Conservation (phyloP, 2,329 filamentous ascomycete genomes). For the Fusarium pilosicola region DNA sequence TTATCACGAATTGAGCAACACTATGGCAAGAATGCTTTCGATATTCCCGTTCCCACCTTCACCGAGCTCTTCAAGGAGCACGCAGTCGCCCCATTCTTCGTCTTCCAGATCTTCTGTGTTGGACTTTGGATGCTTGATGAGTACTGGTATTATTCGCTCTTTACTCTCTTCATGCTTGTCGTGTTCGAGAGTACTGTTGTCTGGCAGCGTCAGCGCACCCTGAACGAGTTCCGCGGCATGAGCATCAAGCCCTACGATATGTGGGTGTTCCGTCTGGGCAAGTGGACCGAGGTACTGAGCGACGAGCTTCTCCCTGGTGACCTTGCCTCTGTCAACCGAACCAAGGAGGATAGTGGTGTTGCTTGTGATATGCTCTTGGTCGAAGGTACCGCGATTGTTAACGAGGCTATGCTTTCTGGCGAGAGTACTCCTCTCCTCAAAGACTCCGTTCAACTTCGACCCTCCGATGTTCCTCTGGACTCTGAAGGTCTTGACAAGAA, state of each 20-base stretch:
- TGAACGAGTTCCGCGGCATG: constrained; percentile 98
- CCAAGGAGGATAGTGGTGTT: constrained; percentile 96
- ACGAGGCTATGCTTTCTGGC: constrained; percentile 98
- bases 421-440: constrained; percentile 97
- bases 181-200: constrained; percentile 98
- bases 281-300: constrained; percentile 89
- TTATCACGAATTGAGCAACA: constrained; percentile 85
- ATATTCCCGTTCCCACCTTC: constrained; percentile 96
- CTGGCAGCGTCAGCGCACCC: constrained; percentile 95
- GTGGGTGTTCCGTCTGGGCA: constrained; percentile 86
- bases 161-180: constrained; percentile 98
- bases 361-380: constrained; percentile 97
- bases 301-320: constrained; percentile 94
- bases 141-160: constrained; percentile 99
- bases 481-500: constrained; percentile 96
- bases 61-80: constrained; percentile 97
- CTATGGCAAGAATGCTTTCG: constrained; percentile 96
- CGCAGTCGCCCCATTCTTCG: constrained; percentile 97
- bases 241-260: constrained; percentile 98
- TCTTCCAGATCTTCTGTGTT: constrained; percentile 99
- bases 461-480: constrained; percentile 81
- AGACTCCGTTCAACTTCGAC: constrained; percentile 92
- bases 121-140: constrained; percentile 98
- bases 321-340: constrained; percentile 88
- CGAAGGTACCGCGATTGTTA: constrained; percentile 95